Conservation (phyloP, 768 basidiomycete genomes). For the Auriculariales sp. region DNA sequence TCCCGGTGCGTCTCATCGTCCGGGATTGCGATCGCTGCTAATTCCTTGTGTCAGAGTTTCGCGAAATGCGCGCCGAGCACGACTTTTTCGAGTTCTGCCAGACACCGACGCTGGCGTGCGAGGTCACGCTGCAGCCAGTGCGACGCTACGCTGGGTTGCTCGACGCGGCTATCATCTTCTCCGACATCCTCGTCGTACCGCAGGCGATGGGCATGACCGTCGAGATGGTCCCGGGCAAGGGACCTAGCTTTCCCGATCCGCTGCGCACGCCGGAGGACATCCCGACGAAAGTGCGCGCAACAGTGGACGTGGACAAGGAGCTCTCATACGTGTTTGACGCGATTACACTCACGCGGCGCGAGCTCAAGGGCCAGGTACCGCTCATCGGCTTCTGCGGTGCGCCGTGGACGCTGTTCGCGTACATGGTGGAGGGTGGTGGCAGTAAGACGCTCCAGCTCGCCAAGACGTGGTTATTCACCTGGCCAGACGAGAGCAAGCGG, state of each 20-base stretch:
- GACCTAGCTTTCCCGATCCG: constrained; percentile 76
- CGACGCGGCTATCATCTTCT: constrained; percentile 96
- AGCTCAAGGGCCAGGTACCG: constrained; percentile 77
- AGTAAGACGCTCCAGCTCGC: constrained; percentile 81
- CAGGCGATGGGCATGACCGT: constrained; percentile 97
- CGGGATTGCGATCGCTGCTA: neutral
- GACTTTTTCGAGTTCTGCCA: constrained; percentile 95
- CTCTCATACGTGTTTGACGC: constrained; percentile 89
- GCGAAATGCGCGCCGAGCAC: constrained; percentile 68
- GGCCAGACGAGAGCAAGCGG: constrained; percentile 69
- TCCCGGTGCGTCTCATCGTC: constrained; percentile 42
- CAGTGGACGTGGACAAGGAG: constrained; percentile 62
- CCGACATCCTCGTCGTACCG: constrained; percentile 93
- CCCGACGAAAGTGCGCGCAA: constrained; percentile 34
- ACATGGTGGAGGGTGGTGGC: constrained; percentile 96
- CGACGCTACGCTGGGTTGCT: constrained; percentile 72
- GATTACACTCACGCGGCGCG: constrained; percentile 69
- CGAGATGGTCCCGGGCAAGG: constrained; percentile 72
- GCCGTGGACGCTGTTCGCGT: constrained; percentile 95
- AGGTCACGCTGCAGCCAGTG: constrained; percentile 90
- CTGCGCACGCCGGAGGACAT: constrained; percentile 66
- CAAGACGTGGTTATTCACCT: constrained; percentile 89
- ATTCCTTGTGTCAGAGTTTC: constrained; percentile 53
- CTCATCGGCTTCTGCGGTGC: constrained; percentile 96
- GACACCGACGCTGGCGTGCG: constrained; percentile 74